Evolutionary conservation across 352 stramenopile genomes (phyloP).

Genomic region (Hyphochytrium catenoides): DNA sequence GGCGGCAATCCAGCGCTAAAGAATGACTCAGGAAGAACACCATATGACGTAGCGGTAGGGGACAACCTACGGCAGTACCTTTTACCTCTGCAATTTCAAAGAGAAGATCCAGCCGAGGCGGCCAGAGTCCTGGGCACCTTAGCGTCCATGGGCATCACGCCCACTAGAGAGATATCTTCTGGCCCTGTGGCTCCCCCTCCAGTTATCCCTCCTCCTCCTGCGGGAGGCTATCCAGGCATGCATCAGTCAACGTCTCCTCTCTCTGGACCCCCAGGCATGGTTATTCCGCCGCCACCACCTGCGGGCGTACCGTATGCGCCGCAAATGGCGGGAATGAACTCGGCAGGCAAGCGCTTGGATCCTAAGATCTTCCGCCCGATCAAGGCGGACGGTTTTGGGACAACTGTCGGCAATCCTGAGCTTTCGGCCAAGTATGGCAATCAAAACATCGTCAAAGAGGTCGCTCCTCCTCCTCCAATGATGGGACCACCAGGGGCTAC

Average conservation of each 20-base stretch:
- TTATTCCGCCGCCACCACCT: neutral
- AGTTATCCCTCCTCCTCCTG: conserved; percentile 30
- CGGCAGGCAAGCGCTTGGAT: conserved; percentile 19
- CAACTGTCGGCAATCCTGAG: conserved; percentile 58
- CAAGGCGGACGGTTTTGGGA: conserved; percentile 60
- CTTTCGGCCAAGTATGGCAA: conserved; percentile 70
- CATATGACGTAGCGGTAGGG: conserved; percentile 56
- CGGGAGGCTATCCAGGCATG: conserved; percentile 16
- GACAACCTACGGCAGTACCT: conserved; percentile 57
- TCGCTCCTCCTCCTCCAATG: conserved; percentile 34
- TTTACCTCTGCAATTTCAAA: conserved; percentile 55
- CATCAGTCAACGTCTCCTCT: too few relatives aligned
- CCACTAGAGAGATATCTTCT: conserved; percentile 23
- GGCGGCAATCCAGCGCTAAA: conserved; percentile 44
- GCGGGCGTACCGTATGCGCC: conserved; percentile 1
- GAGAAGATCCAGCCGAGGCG: conserved; percentile 39
- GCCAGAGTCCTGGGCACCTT: conserved; percentile 10
- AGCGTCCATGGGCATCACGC: conserved; percentile 10
- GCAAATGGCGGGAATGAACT: conserved; percentile 18
- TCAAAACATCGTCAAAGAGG: conserved; percentile 43
- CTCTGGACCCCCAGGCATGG: conserved; percentile 6
- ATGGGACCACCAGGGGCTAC: too few relatives aligned
- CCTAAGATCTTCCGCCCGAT: conserved; percentile 50
- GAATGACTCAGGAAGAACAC: conserved; percentile 42
- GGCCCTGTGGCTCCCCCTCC: conserved; percentile 29